Base-by-base conservation (phyloP, 2,329 filamentous ascomycete genomes). In the Camptophora hylomeconis region DNA sequence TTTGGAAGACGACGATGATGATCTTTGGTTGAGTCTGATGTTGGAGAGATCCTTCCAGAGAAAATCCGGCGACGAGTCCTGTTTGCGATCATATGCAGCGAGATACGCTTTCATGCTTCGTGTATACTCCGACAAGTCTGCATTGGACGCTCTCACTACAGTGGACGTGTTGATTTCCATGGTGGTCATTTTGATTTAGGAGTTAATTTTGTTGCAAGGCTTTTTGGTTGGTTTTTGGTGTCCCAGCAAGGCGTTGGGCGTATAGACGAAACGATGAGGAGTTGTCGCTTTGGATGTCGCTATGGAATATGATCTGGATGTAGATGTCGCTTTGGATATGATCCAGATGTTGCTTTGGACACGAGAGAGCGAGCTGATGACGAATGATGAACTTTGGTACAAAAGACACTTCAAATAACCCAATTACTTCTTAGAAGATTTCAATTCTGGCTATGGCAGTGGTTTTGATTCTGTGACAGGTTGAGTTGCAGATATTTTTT, bases 21-120 rank as follows among this genome's bases (percentile, higher is more conserved):
- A 21, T 25, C 16, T 20, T 14, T 28, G 27, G 19, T 21, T 36
- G 23, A 25, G 33, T 25, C 36, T 36, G 8, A 40, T 20, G 26
- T 28, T 32, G 9, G 33, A 38, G 8, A 42, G 38, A 21, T 42
- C 40, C 38, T 41, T 42, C 40, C 40, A 42, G 8, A 31, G 26
- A 21, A 39, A 41, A 30, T 42, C 40, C 17, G 40, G 38, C 12
- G 40, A 42, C 16, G 31, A 32, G 13, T 38, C 39, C 26, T 35
- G 33, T 10, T 33, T 30, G 13, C 18, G 30, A n/a, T 30, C 29
- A 9, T 15, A 20, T 18, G 21, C 33, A 18, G 35, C 41, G 10
- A 44, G 32, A 26, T 39, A 44, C 17, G 24, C 30, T 10, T 35
- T 33, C 39, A 44, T 42, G 27, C 41, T 42, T n/a, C 35, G 36